Conservation (phyloP, 2,329 filamentous ascomycete genomes). For the Davidsoniella neocaledoniae region DNA sequence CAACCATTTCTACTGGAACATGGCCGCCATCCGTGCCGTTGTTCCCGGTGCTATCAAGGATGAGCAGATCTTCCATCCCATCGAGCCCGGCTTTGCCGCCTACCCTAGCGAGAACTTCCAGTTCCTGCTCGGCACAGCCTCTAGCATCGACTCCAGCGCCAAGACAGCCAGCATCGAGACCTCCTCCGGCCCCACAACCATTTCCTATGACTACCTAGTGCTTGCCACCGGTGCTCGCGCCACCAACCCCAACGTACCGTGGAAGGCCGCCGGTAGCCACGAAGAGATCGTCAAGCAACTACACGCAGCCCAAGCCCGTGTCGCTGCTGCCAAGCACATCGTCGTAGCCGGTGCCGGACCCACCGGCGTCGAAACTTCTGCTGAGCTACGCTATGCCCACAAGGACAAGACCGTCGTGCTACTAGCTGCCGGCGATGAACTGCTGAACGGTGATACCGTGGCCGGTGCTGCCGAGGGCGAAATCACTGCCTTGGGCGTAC, state of each 20-base stretch:
- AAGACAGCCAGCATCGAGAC: conserved; percentile 22
- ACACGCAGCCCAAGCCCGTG: conserved; percentile 23
- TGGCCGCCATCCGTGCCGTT: conserved; percentile 38
- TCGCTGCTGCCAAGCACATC: conserved; percentile 32
- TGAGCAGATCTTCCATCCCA: conserved; percentile 32
- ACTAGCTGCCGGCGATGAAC: conserved; percentile 23
- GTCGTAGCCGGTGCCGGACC: conserved; percentile 39
- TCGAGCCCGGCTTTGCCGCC: conserved; percentile 30
- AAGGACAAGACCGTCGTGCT: conserved; percentile 33
- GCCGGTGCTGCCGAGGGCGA: conserved; percentile 28
- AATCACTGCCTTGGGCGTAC: conserved; percentile 36
- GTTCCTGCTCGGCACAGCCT: conserved; percentile 34
- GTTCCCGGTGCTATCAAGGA: conserved; percentile 32
- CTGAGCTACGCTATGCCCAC: conserved; percentile 36
- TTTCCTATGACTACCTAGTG: conserved; percentile 39
- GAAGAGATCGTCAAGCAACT: conserved; percentile 27
- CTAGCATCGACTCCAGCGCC: conserved; percentile 22
- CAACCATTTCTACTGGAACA: conserved; percentile 42
- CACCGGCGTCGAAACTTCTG: conserved; percentile 39
- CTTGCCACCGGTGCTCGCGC: conserved; percentile 37
- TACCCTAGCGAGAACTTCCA: conserved; percentile 34
- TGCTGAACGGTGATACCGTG: conserved; percentile 29
- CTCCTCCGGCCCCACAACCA: conserved; percentile 16
- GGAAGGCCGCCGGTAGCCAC: conserved; percentile 33
- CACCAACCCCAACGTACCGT: conserved; percentile 26